Percentiles rank a stretch among this genome's conserved stretches.
Evolutionary conservation across 2,329 filamentous ascomycete species (phyloP).

Genomic region (Paraphaeosphaeria sporulosa): DNA sequence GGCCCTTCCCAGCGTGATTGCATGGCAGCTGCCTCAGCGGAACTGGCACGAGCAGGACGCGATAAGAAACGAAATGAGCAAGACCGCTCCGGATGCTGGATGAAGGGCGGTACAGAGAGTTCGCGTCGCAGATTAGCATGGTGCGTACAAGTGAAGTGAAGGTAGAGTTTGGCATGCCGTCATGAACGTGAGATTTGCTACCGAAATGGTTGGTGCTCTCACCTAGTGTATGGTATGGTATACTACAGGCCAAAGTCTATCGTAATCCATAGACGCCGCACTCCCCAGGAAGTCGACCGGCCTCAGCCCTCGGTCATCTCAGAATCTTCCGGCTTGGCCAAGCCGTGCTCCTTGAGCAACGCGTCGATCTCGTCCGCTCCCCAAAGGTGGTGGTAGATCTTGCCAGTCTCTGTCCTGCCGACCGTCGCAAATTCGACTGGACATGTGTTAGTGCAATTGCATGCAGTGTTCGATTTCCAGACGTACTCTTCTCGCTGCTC

Average conservation of each 20-base stretch:
- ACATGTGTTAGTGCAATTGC: slow-evolving; percentile 29
- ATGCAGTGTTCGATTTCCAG: not conserved
- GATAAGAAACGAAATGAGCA: not conserved
- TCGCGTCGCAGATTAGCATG: not conserved
- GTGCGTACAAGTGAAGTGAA: no score
- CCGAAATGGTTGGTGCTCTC: slow-evolving; percentile 34
- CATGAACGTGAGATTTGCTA: slow-evolving; percentile 36
- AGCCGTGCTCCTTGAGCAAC: slow-evolving; percentile 91
- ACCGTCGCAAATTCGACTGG: slow-evolving; percentile 98
- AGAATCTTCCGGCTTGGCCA: slow-evolving; percentile 71
- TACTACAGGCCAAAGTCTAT: slow-evolving; percentile 42
- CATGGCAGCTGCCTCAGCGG: not conserved
- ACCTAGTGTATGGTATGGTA: slow-evolving; percentile 39
- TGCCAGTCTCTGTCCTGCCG: slow-evolving; percentile 91
- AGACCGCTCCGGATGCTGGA: not conserved
- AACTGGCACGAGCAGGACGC: not conserved
- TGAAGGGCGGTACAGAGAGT: no score
- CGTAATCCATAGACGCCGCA: slow-evolving; percentile 31
- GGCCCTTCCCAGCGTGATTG: not conserved
- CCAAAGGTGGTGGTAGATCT: slow-evolving; percentile 99
- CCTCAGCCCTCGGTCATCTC: slow-evolving; percentile 46
- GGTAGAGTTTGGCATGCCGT: slow-evolving; percentile 22
- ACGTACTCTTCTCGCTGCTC: slow-evolving; percentile 97
- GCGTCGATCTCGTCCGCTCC: slow-evolving; percentile 94
- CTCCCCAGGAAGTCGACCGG: slow-evolving; percentile 29